phyloP scores from a whole-genome alignment of 306 rosid species.

The Rosa persica region DNA sequence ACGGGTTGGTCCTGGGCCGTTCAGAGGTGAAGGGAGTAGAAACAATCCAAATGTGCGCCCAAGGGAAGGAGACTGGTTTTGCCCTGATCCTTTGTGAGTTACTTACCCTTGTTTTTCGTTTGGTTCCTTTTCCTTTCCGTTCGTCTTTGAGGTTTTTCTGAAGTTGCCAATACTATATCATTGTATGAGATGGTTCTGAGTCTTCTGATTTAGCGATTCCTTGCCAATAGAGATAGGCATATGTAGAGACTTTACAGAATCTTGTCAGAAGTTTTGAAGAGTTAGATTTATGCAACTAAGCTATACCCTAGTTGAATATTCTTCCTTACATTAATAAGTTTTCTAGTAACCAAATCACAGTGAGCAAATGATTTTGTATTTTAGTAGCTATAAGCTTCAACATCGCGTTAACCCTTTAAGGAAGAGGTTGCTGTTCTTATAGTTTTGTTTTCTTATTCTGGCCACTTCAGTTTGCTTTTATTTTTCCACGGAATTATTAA shows the following conservation, averaged over 20 bases:
- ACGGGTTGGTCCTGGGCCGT: conserved; percentile 53
- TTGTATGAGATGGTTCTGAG: background rate
- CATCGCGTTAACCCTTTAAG: background rate
- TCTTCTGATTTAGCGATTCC: background rate
- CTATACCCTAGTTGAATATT: conserved; percentile 1
- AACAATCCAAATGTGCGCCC: conserved; percentile 91
- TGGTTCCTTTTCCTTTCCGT: background rate
- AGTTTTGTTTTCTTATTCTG: background rate
- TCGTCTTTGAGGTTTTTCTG: background rate
- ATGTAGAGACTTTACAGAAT: background rate
- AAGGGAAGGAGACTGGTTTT: conserved; percentile 91
- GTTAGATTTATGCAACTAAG: background rate
- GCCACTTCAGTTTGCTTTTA: background rate
- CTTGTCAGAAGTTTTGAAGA: conserved; percentile 2
- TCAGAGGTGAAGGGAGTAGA: conserved; percentile 74
- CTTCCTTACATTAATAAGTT: background rate
- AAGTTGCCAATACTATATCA: background rate
- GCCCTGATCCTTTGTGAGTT: conserved; percentile 76
- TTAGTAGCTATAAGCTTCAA: conserved; percentile 1
- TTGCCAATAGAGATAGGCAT: background rate
- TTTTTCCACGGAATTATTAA: background rate
- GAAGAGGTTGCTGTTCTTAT: background rate
- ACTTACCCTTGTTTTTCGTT: background rate
- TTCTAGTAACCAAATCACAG: background rate
- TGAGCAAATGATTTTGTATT: background rate